These are phyloP conservation scores for Stevia rebaudiana DNA, from an alignment of 140 eudicot genomes.

Conservation along the genomic window DNA sequence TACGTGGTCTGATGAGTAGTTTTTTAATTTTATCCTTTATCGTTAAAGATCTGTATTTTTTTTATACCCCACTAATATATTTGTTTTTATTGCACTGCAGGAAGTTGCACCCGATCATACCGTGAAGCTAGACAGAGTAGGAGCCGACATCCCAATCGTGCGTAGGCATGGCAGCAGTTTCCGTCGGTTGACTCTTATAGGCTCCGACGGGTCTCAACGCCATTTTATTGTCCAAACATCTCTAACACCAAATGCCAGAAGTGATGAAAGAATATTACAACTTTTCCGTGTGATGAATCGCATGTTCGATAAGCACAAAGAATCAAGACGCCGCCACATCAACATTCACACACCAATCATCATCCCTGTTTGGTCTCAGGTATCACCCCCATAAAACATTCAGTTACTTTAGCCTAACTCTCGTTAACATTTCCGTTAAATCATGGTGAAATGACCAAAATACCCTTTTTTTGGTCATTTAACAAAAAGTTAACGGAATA, in stretches of 20 bases:
- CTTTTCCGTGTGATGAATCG: slow-evolving; percentile 97
- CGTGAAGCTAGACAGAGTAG: slow-evolving; percentile 92
- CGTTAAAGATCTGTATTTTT: no score
- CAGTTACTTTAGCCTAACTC: no score
- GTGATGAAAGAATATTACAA: slow-evolving; percentile 93
- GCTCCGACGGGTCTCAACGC: slow-evolving; percentile 98
- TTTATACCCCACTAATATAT: no score
- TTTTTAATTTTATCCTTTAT: no score
- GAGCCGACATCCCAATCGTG: slow-evolving; percentile 93
- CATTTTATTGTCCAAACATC: slow-evolving; percentile 99
- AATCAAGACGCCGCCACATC: slow-evolving; percentile 91
- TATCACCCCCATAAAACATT: slow-evolving; percentile 16
- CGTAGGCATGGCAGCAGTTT: slow-evolving; percentile 99
- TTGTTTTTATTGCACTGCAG: slow-evolving; percentile 30
- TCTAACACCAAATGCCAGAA: slow-evolving; percentile 93
- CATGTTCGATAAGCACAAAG: slow-evolving; percentile 98
- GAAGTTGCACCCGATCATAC: slow-evolving; percentile 99
- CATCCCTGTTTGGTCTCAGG: slow-evolving; percentile 99
- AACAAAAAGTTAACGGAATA: no score
- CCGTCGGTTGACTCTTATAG: slow-evolving; percentile 92
- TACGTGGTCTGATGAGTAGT: no score
- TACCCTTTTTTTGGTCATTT: no score
- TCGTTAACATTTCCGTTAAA: no score
- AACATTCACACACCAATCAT: slow-evolving; percentile 95
- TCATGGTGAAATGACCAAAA: no score